Evolutionary conservation across 331 rosid genomes (phyloP).

Genomic region (Quercus lobata): DNA sequence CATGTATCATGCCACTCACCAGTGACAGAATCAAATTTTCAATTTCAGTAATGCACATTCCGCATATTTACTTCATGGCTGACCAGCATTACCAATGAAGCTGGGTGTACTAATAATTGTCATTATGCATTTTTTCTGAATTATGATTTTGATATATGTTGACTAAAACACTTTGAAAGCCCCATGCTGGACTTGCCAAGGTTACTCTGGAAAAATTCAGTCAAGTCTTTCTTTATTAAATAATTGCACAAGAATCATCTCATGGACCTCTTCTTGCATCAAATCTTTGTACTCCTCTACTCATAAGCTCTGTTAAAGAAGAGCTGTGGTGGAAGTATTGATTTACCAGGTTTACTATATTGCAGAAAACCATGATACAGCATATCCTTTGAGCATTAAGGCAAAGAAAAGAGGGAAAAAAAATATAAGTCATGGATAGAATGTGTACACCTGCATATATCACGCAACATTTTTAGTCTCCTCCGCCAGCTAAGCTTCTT

Average conservation of each 20-base stretch:
- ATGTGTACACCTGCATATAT: conserved; percentile 76
- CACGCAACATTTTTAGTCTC: conserved; percentile 82
- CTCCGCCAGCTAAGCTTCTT: conserved; percentile 91
- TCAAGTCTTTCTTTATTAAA: background rate
- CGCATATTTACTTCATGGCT: background rate
- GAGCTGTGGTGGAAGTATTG: background rate
- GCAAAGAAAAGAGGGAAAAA: conserved; percentile 12
- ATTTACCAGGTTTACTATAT: background rate
- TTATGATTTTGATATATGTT: background rate
- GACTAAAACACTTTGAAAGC: background rate
- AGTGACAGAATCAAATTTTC: background rate
- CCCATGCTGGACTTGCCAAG: background rate
- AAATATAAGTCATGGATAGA: conserved; percentile 10
- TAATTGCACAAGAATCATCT: background rate
- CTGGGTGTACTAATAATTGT: background rate
- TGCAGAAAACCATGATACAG: background rate
- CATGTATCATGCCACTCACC: background rate
- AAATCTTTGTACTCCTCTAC: background rate
- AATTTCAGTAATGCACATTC: background rate
- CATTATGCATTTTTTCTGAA: background rate
- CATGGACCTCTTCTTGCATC: background rate
- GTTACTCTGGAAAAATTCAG: background rate
- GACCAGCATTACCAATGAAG: background rate
- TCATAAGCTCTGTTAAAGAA: background rate
- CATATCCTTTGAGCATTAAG: conserved; percentile 2